A percentile compares a stretch with the other conserved stretches of the same genome.
These are phyloP conservation scores for button mushroom (Agaricus bisporus) DNA, from an alignment of 768 basidiomycete genomes.

Conservation along the genomic window DNA sequence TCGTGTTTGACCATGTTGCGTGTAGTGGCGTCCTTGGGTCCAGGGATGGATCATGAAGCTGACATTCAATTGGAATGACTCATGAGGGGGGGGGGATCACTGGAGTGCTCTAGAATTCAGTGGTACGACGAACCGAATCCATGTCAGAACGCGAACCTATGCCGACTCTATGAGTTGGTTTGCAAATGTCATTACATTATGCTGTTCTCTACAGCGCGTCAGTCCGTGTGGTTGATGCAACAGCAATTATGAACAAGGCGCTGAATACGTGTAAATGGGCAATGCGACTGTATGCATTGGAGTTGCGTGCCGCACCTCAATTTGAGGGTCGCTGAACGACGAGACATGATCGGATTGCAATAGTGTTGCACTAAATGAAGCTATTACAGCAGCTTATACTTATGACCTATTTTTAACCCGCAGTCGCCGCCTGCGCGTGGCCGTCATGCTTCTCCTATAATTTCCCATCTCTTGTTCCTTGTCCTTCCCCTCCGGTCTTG, in stretches of 20 bases:
- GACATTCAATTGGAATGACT: background rate
- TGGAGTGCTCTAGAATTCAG: too few species aligned
- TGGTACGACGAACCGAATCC: too few species aligned
- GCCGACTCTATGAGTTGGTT: background rate
- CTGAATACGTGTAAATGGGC: background rate
- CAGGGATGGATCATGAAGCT: background rate
- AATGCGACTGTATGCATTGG: background rate
- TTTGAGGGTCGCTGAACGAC: background rate
- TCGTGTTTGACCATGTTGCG: background rate
- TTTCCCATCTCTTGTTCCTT: too few species aligned
- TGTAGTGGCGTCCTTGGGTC: background rate
- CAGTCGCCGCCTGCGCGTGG: too few species aligned
- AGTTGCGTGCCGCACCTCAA: background rate
- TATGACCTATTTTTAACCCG: background rate
- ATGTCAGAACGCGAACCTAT: too few species aligned
- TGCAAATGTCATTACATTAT: background rate
- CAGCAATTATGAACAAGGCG: background rate
- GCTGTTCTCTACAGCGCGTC: background rate
- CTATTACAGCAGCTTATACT: background rate
- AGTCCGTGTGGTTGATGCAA: too few species aligned
- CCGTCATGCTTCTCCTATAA: background rate
- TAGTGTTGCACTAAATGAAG: background rate
- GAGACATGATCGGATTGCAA: slow-evolving; percentile 3
- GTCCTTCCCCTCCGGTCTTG: too few species aligned
- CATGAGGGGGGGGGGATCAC: too few species aligned